A percentile compares a stretch with the other conserved stretches of the same genome.
phyloP scores from a whole-genome alignment of 192 early-diverging fungal genomes.

The Podila minutissima region DNA sequence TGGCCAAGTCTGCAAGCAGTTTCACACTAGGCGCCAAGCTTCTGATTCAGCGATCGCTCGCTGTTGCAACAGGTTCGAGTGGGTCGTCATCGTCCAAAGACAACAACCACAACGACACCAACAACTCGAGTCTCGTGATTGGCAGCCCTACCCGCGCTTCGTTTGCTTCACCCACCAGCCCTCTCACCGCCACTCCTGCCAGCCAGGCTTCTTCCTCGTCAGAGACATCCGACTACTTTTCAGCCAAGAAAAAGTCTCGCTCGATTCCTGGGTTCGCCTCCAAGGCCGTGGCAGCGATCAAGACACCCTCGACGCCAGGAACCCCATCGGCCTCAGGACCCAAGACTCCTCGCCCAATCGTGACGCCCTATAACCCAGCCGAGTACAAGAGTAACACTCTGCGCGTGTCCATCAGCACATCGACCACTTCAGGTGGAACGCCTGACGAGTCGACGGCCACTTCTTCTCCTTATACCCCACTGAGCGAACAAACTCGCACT shows the following conservation, averaged over 20 bases:
- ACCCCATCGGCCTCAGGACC: neutral
- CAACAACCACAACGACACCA: neutral
- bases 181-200: conserved; percentile 13
- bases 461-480: conserved; percentile 9
- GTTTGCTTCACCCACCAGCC: neutral
- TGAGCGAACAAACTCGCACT: neutral
- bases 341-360: conserved; percentile 20
- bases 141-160: conserved; percentile 11
- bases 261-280: conserved; percentile 35
- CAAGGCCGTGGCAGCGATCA: conserved; percentile 45
- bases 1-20: conserved; percentile 44
- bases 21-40: conserved; percentile 47
- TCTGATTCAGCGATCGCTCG: conserved; percentile 38
- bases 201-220: neutral
- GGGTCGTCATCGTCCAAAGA: conserved; percentile 7
- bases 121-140: neutral
- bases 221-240: conserved; percentile 32
- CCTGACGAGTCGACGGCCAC: neutral
- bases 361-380: conserved; percentile 45
- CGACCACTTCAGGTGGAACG: conserved; percentile 1
- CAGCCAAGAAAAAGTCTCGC: conserved; percentile 28
- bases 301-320: conserved; percentile 19
- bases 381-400: conserved; percentile 44
- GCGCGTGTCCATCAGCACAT: conserved; percentile 1
- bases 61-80: conserved; percentile 36